These are phyloP conservation scores for Umbellularia californica DNA, from an alignment of 164 flowering plant species.

Conservation along the genomic window DNA sequence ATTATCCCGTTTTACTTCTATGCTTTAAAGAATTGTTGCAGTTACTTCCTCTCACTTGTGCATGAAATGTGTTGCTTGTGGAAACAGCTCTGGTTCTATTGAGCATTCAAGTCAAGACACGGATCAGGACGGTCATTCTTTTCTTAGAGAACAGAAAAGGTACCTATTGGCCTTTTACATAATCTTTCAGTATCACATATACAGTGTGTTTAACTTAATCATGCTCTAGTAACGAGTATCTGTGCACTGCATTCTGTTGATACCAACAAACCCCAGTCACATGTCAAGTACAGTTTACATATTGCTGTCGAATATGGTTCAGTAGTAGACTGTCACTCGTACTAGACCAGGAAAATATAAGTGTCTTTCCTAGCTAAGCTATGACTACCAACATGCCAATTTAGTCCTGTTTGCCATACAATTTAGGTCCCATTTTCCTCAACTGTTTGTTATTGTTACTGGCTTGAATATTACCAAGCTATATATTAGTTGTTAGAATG, in stretches of 20 bases:
- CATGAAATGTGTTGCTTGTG: slow-evolving; percentile 6
- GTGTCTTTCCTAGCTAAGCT: too few species aligned
- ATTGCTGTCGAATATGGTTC: neutral
- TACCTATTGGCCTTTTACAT: slow-evolving; percentile 1
- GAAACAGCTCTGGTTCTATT: slow-evolving; percentile 31
- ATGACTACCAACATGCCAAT: too few species aligned
- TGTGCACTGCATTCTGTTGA: neutral
- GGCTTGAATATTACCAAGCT: too few species aligned
- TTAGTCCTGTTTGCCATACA: too few species aligned
- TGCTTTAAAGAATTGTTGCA: neutral
- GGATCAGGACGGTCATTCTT: slow-evolving; percentile 39
- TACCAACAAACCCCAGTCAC: neutral
- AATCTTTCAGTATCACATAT: neutral
- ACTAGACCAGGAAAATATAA: too few species aligned
- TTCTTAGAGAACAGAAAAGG: slow-evolving; percentile 52
- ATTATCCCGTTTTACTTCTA: too few species aligned
- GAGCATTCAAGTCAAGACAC: slow-evolving; percentile 20
- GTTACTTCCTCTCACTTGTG: neutral
- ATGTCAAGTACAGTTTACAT: neutral
- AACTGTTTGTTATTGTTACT: too few species aligned
- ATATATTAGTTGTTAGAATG: too few species aligned
- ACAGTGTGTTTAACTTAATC: too few species aligned
- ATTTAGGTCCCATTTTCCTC: too few species aligned
- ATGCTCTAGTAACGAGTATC: neutral
- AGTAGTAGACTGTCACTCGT: too few species aligned